Evolutionary conservation across 139 green algal species (phyloP), one percentile per base, ranked within the genome.

Genomic region (Chlorella sp.): DNA sequence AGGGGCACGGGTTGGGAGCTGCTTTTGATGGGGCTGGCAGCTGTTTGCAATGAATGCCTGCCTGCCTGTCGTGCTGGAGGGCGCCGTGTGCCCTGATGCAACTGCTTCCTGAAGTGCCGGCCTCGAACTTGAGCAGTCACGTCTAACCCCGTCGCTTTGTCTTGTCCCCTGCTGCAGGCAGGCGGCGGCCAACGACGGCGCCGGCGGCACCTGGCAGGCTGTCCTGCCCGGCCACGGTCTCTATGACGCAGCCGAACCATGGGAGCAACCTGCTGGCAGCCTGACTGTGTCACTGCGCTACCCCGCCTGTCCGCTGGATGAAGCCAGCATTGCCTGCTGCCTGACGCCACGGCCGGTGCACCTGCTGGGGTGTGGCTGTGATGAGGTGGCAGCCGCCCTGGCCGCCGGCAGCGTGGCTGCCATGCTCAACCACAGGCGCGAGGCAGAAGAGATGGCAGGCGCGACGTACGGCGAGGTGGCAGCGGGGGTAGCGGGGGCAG

Each of bases 221-320:
- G 32, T 77, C 53, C 36, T 93, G 36, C 68, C 57, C 30, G 83
- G 76, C 26, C 88, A 90, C 57, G 91, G 91, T 9, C 84, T 93
- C 32, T 90, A 78, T 75, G 91, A 93, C 68, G 83, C 84, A 66
- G 84, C 26, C 26, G 83, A 90, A 7, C 91, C 91, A 7, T 90
- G 91, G 91, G 88, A 90, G 37, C 40, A 60, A 14, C 91, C 91
- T 0, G 32, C 81, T 15, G 91, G 91, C 32, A 34, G 80, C 81
- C 83, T 93, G 24, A 34, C 64, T 24, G 83, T 90, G 22, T 42
- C 83, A 28, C 48, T 90, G 36, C 88, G 91, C 28, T 93, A 93
- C 77, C 91, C 91, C 0, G 83, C 82, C 39, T 83, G 81, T 1
- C 39, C 79, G 14, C 69, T 93, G 39, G n/a, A 40, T 14, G 82